Evolutionary conservation across 1,139 yeast genomes (phyloP).

Genomic region (Candida mesenterica): DNA sequence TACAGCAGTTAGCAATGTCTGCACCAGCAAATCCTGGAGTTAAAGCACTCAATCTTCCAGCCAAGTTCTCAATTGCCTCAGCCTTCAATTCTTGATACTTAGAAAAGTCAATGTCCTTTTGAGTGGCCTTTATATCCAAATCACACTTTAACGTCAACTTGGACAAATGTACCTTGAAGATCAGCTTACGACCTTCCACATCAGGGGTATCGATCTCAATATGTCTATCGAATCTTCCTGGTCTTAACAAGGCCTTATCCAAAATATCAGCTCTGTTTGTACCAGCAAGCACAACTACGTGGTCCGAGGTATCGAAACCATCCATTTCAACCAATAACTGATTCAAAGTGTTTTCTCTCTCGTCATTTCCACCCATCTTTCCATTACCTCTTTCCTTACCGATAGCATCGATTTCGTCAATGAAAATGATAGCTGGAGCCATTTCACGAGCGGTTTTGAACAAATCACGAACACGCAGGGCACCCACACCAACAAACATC

Average conservation of each 20-base stretch:
- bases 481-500: constrained; percentile 85
- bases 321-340: constrained; percentile 84
- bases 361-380: constrained; percentile 68
- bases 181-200: constrained; percentile 73
- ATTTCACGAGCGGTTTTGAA: constrained; percentile 76
- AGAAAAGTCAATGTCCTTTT: constrained; percentile 41
- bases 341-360: constrained; percentile 75
- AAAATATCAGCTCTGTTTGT: constrained; percentile 78
- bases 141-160: constrained; percentile 47
- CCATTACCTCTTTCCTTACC: constrained; percentile 73
- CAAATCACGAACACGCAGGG: constrained; percentile 76
- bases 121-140: constrained; percentile 40
- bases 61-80: constrained; percentile 55
- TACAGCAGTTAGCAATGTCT: constrained; percentile 80
- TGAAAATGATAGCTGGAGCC: constrained; percentile 78
- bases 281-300: constrained; percentile 80
- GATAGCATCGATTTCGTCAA: constrained; percentile 84
- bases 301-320: constrained; percentile 72
- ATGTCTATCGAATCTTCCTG: constrained; percentile 83
- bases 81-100: constrained; percentile 50
- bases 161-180: constrained; percentile 66
- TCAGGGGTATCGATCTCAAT: constrained; percentile 73
- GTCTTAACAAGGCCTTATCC: constrained; percentile 75
- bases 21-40: constrained; percentile 89
- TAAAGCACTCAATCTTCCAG: constrained; percentile 72